Percentiles rank a stretch among this genome's conserved stretches.
These are phyloP conservation scores for Orbilia quercus DNA, from an alignment of 2,329 filamentous ascomycete species.

Conservation along the genomic window DNA sequence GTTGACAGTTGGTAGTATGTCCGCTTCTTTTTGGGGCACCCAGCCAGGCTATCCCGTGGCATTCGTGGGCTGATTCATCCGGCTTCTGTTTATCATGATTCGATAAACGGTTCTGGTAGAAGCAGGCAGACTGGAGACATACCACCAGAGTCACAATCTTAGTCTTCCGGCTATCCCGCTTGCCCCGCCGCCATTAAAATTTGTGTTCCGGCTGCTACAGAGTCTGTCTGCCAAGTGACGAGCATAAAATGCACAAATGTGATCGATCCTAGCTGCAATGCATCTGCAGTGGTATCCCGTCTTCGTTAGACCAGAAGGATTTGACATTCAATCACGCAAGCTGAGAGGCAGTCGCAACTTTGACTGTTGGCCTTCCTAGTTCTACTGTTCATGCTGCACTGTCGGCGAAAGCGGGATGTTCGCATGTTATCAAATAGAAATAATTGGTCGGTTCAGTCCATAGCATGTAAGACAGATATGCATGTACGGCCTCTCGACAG, in stretches of 20 bases:
- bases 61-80: too few species aligned
- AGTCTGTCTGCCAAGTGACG: slow-evolving; percentile 1
- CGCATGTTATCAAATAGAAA: slow-evolving; percentile 21
- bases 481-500: slow-evolving; percentile 23
- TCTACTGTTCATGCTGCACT: too few species aligned
- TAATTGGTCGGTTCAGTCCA: slow-evolving; percentile 25
- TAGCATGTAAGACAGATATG: slow-evolving; percentile 41
- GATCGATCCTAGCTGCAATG: slow-evolving; percentile 13
- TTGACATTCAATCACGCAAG: slow-evolving; percentile 1
- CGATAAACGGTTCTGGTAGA: background rate
- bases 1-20: background rate
- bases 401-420: slow-evolving; percentile 40
- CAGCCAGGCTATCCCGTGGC: too few species aligned
- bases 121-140: background rate
- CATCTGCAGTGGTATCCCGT: slow-evolving; percentile 33
- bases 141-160: background rate
- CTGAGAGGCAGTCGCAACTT: background rate
- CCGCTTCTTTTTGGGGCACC: background rate
- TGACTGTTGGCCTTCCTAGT: background rate
- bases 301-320: slow-evolving; percentile 15
- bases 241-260: slow-evolving; percentile 16
- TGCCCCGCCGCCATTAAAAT: background rate
- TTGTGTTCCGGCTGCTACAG: background rate
- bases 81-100: too few species aligned
- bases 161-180: slow-evolving; percentile 9